Evolutionary conservation across 2,329 filamentous ascomycete species (phyloP).

Genomic region (Cercospora janseana): DNA sequence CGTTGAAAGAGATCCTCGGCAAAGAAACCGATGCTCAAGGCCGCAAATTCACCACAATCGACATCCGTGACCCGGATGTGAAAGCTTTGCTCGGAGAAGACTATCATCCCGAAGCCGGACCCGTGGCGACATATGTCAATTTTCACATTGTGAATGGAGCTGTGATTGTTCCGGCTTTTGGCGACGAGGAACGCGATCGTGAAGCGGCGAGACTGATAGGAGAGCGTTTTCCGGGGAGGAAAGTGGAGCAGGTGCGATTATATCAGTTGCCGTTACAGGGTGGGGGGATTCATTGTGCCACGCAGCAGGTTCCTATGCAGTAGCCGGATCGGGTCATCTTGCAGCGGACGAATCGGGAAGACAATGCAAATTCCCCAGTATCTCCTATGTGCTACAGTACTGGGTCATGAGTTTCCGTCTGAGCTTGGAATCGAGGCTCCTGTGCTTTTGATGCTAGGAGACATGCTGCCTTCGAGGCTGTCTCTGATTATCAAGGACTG

Average conservation of each 20-base stretch:
- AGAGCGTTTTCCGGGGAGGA: constrained; percentile 16
- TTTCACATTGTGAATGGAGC: constrained; percentile 23
- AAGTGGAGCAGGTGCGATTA: constrained; percentile 20
- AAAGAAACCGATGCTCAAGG: constrained; percentile 18
- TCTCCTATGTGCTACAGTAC: too few species aligned
- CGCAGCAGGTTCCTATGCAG: constrained; percentile 16
- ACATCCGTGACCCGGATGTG: constrained; percentile 16
- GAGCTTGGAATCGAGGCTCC: too few species aligned
- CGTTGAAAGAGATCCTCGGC: constrained; percentile 1
- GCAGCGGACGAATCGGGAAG: too few species aligned
- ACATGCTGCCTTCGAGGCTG: too few species aligned
- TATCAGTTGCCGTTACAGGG: constrained; percentile 22
- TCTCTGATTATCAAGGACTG: too few species aligned
- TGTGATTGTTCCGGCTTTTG: constrained; percentile 22
- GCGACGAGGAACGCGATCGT: constrained; percentile 17
- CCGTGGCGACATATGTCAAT: constrained; percentile 21
- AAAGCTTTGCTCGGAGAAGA: constrained; percentile 13
- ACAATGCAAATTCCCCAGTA: too few species aligned
- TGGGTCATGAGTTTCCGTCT: too few species aligned
- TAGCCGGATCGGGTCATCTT: too few species aligned
- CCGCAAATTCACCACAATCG: constrained; percentile 14
- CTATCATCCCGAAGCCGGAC: constrained; percentile 11
- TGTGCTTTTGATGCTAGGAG: too few species aligned
- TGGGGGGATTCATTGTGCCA: constrained; percentile 25
- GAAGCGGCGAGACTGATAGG: constrained; percentile 17